A percentile compares a stretch with the other conserved stretches of the same genome.
These are phyloP conservation scores for Penicillium crystallinum DNA, from an alignment of 495 filamentous ascomycete genomes.

Conservation along the genomic window DNA sequence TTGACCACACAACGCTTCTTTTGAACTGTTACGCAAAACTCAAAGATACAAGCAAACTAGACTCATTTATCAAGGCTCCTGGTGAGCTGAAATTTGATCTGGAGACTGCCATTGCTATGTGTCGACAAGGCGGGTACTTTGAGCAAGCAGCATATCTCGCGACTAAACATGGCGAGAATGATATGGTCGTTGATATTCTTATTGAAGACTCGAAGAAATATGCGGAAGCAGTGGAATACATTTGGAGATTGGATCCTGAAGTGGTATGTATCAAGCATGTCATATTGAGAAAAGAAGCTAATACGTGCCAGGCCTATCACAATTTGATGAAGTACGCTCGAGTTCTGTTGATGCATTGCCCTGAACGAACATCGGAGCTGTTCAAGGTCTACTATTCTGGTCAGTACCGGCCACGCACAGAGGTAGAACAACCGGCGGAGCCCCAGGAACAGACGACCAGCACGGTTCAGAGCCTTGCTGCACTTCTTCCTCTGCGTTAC, in stretches of 20 bases:
- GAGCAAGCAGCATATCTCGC: slow-evolving; percentile 95
- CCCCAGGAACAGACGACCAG: slow-evolving; percentile 54
- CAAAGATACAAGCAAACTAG: slow-evolving; percentile 91
- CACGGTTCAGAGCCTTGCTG: slow-evolving; percentile 76
- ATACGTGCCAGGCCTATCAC: slow-evolving; percentile 59
- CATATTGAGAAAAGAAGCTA: neutral
- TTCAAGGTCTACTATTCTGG: slow-evolving; percentile 95
- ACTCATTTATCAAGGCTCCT: slow-evolving; percentile 92
- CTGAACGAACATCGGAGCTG: slow-evolving; percentile 69
- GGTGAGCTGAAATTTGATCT: slow-evolving; percentile 95
- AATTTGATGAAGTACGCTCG: slow-evolving; percentile 95
- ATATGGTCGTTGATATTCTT: slow-evolving; percentile 88
- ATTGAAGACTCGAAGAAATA: slow-evolving; percentile 93
- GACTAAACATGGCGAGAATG: slow-evolving; percentile 88
- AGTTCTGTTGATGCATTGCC: slow-evolving; percentile 80
- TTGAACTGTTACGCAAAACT: slow-evolving; percentile 97
- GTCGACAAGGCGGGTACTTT: slow-evolving; percentile 94
- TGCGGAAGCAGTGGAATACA: slow-evolving; percentile 81
- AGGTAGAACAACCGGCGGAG: slow-evolving; percentile 48
- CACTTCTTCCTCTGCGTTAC: slow-evolving; percentile 79
- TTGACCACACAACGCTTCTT: slow-evolving; percentile 92
- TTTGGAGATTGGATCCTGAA: slow-evolving; percentile 82
- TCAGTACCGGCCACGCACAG: slow-evolving; percentile 67
- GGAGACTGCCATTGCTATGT: slow-evolving; percentile 97
- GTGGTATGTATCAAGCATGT: slow-evolving; percentile 45